phyloP scores from a whole-genome alignment of 129 eudicot genomes.

The Artemisia tridentata region DNA sequence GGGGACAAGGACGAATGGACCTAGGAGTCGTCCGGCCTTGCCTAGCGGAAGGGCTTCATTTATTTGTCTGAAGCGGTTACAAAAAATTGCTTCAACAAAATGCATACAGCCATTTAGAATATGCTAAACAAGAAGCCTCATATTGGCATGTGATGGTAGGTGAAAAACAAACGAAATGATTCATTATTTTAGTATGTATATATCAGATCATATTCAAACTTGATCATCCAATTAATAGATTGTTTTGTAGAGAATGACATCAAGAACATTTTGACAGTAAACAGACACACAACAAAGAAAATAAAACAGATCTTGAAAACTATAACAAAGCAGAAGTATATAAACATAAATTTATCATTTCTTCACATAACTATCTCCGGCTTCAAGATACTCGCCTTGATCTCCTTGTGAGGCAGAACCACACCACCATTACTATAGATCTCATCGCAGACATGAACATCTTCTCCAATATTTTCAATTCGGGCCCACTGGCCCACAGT shows the following conservation, averaged over 20 bases:
- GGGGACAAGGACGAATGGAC: too few relatives aligned
- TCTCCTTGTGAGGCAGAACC: too few relatives aligned
- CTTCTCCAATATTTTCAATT: too few relatives aligned
- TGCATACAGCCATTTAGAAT: conserved; percentile 16
- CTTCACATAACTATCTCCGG: conserved; percentile 91
- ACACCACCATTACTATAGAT: too few relatives aligned
- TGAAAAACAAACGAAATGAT: conserved; percentile 29
- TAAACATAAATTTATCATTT: conserved; percentile 7
- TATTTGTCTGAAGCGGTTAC: too few relatives aligned
- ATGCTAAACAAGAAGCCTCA: conserved; percentile 19
- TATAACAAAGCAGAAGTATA: conserved; percentile 5
- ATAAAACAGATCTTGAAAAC: conserved; percentile 3
- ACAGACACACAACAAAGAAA: conserved; percentile 6
- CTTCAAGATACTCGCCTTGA: too few relatives aligned
- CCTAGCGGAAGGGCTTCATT: too few relatives aligned
- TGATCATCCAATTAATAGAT: conserved; percentile 24
- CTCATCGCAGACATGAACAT: too few relatives aligned
- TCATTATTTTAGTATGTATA: conserved; percentile 21
- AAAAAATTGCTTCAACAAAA: too few relatives aligned
- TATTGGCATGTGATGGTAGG: conserved; percentile 34
- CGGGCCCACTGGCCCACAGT: too few relatives aligned
- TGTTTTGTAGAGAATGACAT: conserved; percentile 40
- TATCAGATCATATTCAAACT: conserved; percentile 23
- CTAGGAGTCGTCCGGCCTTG: too few relatives aligned
- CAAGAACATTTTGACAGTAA: conserved; percentile 24